phyloP scores from a whole-genome alignment of 495 filamentous ascomycete species.

The Letharia columbiana region DNA sequence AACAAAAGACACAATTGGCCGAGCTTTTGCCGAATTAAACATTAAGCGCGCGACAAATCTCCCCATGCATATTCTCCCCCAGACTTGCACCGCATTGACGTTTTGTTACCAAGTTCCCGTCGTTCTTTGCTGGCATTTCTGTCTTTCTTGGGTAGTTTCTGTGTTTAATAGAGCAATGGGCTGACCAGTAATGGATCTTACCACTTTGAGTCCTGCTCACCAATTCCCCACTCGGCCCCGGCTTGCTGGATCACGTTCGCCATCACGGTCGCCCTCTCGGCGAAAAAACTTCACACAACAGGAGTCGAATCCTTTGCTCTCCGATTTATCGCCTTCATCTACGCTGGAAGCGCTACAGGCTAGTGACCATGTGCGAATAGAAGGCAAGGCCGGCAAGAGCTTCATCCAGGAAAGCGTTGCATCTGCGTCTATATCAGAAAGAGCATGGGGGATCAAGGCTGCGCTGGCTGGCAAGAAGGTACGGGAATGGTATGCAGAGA shows the following conservation, averaged over 20 bases:
- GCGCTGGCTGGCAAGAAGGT: conserved; percentile 68
- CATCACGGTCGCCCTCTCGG: conserved; percentile 28
- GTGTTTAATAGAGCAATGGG: conserved; percentile 5
- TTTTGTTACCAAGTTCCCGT: not conserved
- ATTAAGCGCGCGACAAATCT: not conserved
- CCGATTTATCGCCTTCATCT: conserved; percentile 46
- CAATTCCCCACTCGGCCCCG: not conserved
- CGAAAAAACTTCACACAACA: conserved; percentile 21
- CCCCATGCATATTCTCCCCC: not conserved
- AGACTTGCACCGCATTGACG: not conserved
- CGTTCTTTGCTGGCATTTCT: not conserved
- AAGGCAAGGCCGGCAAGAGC: conserved; percentile 38
- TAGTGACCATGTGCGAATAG: conserved; percentile 48
- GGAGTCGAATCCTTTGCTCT: conserved; percentile 42
- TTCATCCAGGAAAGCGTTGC: conserved; percentile 58
- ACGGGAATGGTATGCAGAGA: conserved; percentile 66
- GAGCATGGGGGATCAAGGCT: conserved; percentile 63
- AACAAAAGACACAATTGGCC: no score
- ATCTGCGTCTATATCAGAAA: conserved; percentile 55
- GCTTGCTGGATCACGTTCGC: conserved; percentile 24
- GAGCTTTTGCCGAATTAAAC: no score
- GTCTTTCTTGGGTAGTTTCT: not conserved
- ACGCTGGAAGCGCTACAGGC: conserved; percentile 46
- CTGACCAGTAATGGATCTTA: conserved; percentile 14
- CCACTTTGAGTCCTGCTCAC: not conserved